Percentiles rank a stretch among this genome's conserved stretches.
These are phyloP conservation scores for Vitis labrusca DNA, from an alignment of 164 flowering plant species.

Conservation along the genomic window DNA sequence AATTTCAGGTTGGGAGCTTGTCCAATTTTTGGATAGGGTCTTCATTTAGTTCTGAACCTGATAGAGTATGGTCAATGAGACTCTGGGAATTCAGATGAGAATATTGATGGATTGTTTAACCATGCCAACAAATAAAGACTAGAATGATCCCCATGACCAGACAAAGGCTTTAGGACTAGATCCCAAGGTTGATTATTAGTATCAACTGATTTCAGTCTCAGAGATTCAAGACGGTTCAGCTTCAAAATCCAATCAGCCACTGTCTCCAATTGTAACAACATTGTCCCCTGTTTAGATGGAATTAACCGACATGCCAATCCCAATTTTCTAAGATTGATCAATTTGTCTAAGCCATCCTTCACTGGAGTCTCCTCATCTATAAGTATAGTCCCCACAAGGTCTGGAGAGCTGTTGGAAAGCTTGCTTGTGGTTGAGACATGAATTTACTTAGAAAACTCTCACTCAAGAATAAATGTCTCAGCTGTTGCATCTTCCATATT, in stretches of 20 bases:
- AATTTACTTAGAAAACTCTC: background rate
- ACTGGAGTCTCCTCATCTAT: slow-evolving; percentile 2
- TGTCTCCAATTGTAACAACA: no score
- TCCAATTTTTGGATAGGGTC: slow-evolving; percentile 13
- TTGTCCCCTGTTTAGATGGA: no score
- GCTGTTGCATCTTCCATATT: slow-evolving; percentile 23
- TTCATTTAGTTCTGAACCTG: slow-evolving; percentile 1
- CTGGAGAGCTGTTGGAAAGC: background rate
- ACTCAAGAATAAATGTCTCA: slow-evolving; percentile 25
- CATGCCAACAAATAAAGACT: slow-evolving; percentile 16
- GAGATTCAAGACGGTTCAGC: slow-evolving; percentile 12
- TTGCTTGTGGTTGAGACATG: no score
- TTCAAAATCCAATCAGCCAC: slow-evolving; percentile 12
- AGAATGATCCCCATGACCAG: slow-evolving; percentile 4
- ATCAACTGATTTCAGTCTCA: slow-evolving; percentile 20
- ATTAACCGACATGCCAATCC: background rate
- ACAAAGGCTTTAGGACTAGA: slow-evolving; percentile 6
- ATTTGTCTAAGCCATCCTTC: background rate
- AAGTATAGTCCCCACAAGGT: slow-evolving; percentile 13
- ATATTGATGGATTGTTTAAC: background rate
- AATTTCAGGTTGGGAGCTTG: background rate
- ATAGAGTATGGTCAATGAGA: slow-evolving; percentile 9
- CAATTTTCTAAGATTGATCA: slow-evolving; percentile 6
- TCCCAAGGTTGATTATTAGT: slow-evolving; percentile 12
- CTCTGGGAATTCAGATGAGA: background rate